Percentiles rank a stretch among this genome's conserved stretches.
phyloP scores from a whole-genome alignment of 805 yeast species.

The Diddensiella santjacobensis region DNA sequence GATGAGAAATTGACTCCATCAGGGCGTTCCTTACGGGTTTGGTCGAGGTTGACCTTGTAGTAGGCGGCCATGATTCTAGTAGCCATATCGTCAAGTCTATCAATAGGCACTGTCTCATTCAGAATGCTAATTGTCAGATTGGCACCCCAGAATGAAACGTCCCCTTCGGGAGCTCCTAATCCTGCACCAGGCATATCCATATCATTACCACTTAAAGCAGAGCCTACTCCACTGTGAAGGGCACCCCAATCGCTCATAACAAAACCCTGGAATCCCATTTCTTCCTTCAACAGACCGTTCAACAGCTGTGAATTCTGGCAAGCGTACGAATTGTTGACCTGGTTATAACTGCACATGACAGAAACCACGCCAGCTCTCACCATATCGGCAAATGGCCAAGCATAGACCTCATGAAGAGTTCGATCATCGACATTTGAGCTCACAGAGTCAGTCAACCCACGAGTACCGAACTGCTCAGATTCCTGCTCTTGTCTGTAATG shows the following conservation, averaged over 20 bases:
- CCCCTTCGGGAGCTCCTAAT: constrained; percentile 38
- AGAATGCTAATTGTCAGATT: constrained; percentile 50
- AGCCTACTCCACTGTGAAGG: constrained; percentile 51
- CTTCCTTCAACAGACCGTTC: constrained; percentile 54
- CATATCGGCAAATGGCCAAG: constrained; percentile 67
- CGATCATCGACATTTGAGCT: constrained; percentile 57
- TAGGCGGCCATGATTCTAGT: constrained; percentile 56
- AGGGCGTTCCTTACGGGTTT: constrained; percentile 16
- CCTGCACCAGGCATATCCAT: constrained; percentile 68
- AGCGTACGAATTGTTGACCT: constrained; percentile 52
- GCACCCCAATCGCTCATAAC: constrained; percentile 70
- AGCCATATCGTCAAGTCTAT: constrained; percentile 59
- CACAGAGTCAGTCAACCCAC: constrained; percentile 36
- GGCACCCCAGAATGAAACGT: constrained; percentile 55
- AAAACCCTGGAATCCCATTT: constrained; percentile 63
- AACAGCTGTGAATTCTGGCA: constrained; percentile 57
- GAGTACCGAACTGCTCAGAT: constrained; percentile 46
- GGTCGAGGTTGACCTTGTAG: constrained; percentile 41
- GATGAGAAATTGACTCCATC: constrained; percentile 50
- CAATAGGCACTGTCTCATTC: constrained; percentile 52
- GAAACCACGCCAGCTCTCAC: constrained; percentile 57
- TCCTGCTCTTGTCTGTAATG: constrained; percentile 53
- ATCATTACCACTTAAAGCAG: constrained; percentile 58
- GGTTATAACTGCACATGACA: constrained; percentile 59
- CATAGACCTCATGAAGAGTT: constrained; percentile 56